Evolutionary conservation across 305 asterid genomes (phyloP), one percentile per base, ranked within the genome.

Genomic region (Ruellia speciosa): DNA sequence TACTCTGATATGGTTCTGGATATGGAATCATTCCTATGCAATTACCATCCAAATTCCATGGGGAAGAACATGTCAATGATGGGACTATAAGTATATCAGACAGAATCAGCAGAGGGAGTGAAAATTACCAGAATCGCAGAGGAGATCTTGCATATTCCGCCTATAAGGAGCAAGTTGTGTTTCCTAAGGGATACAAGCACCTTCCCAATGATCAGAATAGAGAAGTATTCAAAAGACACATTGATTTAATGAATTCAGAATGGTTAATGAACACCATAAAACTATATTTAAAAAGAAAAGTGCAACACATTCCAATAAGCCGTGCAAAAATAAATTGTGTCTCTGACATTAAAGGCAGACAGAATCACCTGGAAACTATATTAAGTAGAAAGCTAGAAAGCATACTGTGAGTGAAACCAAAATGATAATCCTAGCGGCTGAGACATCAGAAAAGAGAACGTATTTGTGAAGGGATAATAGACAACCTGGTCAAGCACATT

Each of bases 91-190:
- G 37, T 60, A 65, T n/a, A 40, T 16, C 61, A 51, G 37, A 43
- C 49, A 58, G 31, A 54, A 61, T 56, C 46, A 55, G 41, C 52
- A 39, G 35, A 47, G 48, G 55, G 70, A 46, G 37, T 37, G 46
- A n/a, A 59, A 51, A 66, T 54, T 69, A 92, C 99, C 95, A 72
- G 99, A 80, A 73, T 92, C 97, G 68, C 99, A 92, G 24, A 92
- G 94, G 72, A 86, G 89, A 79, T 92, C 99, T 81, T 92, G 99
- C 90, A 86, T 82, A 71, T 92, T 92, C 78, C 99, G 84, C 64
- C 89, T 77, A 49, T 86, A 88, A 18, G 99, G 99, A 71, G 85
- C 87, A 70, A 86, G 87, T 67, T 88, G 99, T n/a, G 96, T 88
- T 81, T 92, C 99, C 97, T 90, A 16, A 62, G 66, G 54, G 63